These are phyloP conservation scores for Didymella segeticola DNA, from an alignment of 2,329 filamentous ascomycete species.

Conservation along the genomic window DNA sequence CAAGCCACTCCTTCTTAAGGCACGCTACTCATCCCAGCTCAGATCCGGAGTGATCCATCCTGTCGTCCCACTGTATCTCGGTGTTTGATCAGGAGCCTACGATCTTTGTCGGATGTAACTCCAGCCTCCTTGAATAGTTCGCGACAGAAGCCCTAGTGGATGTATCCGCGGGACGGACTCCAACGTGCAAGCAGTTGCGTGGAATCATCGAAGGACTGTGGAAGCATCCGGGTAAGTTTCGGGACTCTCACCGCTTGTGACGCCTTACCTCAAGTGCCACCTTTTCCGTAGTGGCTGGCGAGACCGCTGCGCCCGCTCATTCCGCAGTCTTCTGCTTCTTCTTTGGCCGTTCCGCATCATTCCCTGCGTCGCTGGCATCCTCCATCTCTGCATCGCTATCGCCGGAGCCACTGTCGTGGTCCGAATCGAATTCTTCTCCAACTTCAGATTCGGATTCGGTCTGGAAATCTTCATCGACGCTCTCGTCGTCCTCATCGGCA, in stretches of 20 bases:
- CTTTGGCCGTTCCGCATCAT: slow-evolving; percentile 64
- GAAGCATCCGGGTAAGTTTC: slow-evolving; percentile 29
- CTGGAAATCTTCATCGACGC: slow-evolving; percentile 93
- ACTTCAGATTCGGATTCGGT: slow-evolving; percentile 93
- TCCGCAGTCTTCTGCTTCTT: slow-evolving; percentile 66
- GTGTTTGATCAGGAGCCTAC: slow-evolving; percentile 21
- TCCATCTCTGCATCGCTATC: slow-evolving; percentile 70
- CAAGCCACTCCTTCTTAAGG: slow-evolving; percentile 22
- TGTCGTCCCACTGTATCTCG: slow-evolving; percentile 24
- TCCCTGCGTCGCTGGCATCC: slow-evolving; percentile 63
- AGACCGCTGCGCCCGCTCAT: slow-evolving; percentile 26
- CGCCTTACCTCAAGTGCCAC: slow-evolving; percentile 7
- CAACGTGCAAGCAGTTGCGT: slow-evolving; percentile 32
- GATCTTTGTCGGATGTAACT: slow-evolving; percentile 25
- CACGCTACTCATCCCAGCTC: slow-evolving; percentile 20
- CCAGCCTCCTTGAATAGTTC: slow-evolving; percentile 18
- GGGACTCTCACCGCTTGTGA: slow-evolving; percentile 22
- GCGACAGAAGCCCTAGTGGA: slow-evolving; percentile 7
- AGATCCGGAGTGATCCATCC: slow-evolving; percentile 27
- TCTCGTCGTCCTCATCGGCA: slow-evolving; percentile 95
- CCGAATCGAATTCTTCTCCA: slow-evolving; percentile 93
- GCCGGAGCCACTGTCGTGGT: slow-evolving; percentile 82
- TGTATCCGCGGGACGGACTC: slow-evolving; percentile 12
- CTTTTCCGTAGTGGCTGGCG: slow-evolving; percentile 8
- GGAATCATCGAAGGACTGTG: slow-evolving; percentile 26